Percentiles rank a stretch among this genome's conserved stretches.
These are phyloP conservation scores for Hygrophorus russula DNA, from an alignment of 768 basidiomycete genomes.

Conservation along the genomic window DNA sequence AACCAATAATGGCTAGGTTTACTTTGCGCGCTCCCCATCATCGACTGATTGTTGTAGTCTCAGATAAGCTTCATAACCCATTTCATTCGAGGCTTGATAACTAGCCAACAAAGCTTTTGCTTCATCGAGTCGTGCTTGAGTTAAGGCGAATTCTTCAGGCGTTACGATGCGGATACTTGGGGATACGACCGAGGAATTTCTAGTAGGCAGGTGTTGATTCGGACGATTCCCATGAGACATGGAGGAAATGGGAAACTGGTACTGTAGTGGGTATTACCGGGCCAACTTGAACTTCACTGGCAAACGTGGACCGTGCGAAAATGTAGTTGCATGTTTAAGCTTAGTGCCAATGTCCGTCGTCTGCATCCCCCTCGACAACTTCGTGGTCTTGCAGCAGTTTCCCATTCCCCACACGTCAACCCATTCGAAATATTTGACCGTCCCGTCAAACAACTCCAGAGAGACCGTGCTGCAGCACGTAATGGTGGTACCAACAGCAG, in stretches of 20 bases:
- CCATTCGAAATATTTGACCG: slow-evolving; percentile 88
- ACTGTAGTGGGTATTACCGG: too few species aligned
- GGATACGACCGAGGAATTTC: background rate
- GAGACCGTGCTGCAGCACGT: slow-evolving; percentile 55
- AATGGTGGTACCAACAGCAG: slow-evolving; percentile 51
- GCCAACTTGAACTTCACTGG: too few species aligned
- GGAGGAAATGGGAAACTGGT: background rate
- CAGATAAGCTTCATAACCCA: background rate
- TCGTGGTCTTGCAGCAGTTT: slow-evolving; percentile 39
- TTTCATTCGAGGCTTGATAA: background rate
- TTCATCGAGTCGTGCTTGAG: background rate
- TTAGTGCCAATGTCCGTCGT: too few species aligned
- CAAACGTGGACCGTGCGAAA: too few species aligned
- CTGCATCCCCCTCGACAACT: slow-evolving; percentile 9
- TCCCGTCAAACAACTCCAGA: slow-evolving; percentile 62
- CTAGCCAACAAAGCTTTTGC: background rate
- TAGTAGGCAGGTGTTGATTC: background rate
- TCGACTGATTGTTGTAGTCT: slow-evolving; percentile 3
- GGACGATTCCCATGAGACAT: background rate
- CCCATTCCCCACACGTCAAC: slow-evolving; percentile 34
- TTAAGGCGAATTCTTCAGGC: background rate
- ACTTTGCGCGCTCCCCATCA: slow-evolving; percentile 8
- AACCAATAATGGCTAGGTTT: background rate
- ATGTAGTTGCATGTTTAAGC: too few species aligned
- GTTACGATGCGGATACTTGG: background rate